Base-by-base conservation (phyloP, 768 basidiomycete species). In the Psilocybe tampanensis region DNA sequence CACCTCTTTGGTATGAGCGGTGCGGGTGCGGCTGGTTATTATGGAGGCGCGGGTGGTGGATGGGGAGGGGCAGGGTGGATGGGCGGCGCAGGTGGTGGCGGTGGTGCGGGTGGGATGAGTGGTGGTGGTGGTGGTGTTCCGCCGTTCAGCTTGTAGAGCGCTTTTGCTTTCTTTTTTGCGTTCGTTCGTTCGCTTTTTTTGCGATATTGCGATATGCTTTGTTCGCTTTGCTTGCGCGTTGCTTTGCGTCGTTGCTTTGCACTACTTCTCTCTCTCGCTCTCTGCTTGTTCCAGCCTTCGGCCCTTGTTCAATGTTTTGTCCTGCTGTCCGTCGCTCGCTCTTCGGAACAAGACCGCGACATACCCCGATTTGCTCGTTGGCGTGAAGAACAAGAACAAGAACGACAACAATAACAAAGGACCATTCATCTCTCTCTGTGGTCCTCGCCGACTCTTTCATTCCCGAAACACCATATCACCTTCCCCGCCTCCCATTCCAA, bases 91-190 rank as follows among this genome's bases (percentile, higher is more conserved):
- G 48, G 29, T 34, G 45, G 45, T 15, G n/a, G 32, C 70, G 49
- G 69, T 69, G 26, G 29, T 29, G 29, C 29, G 6, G 36, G 12
- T 6, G 36, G 36, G 13, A 6, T 64, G 55, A 64, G 66, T 34
- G 45, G 45, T 15, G 36, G 49, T 36, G 49, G 66, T 34, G 45
- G 45, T 15, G 36, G 49, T 36, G 49, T 55, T 43, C 71, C 71
- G 24, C 69, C 71, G 17, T 64, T 72, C 49, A 71, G 64, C 56
- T 62, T 74, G 57, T 74, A 51, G 33, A 36, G 5, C 23, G 22
- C 44, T 34, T 8, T 39, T n/a, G n/a, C 26, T 44, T 47, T 50
- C n/a, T 22, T 48, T 39, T 26, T 8, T 48, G 13, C 26, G 41
- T 22, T 42, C 23, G 11, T 24, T 7, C 39, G 22, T 23, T n/a